phyloP scores from a whole-genome alignment of 495 filamentous ascomycete genomes.

The Aspergillus conjunctus region DNA sequence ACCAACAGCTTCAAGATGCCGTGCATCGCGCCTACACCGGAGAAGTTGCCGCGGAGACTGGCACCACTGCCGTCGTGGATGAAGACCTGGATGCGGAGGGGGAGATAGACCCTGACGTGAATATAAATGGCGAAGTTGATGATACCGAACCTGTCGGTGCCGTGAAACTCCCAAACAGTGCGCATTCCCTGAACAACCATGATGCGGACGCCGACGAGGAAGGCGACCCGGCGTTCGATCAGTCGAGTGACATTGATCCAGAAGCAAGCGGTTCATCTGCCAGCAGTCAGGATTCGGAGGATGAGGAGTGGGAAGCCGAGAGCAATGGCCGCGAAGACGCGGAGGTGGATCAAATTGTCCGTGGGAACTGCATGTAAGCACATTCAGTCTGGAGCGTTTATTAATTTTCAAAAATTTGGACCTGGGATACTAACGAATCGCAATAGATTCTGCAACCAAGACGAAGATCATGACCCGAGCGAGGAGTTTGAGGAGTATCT shows the following conservation, averaged over 20 bases:
- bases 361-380: slow-evolving; percentile 68
- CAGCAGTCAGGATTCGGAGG: slow-evolving; percentile 68
- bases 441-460: slow-evolving; percentile 70
- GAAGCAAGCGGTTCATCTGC: slow-evolving; percentile 56
- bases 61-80: slow-evolving; percentile 29
- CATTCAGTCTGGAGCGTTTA: slow-evolving; percentile 4
- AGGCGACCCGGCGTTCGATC: slow-evolving; percentile 45
- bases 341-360: slow-evolving; percentile 64
- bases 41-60: slow-evolving; percentile 47
- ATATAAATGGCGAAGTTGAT: slow-evolving; percentile 44
- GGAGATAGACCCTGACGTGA: slow-evolving; percentile 25
- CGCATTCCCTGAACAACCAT: slow-evolving; percentile 47
- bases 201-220: slow-evolving; percentile 49
- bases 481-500: slow-evolving; percentile 88
- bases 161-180: slow-evolving; percentile 64
- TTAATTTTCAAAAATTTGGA: slow-evolving; percentile 15
- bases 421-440: slow-evolving; percentile 27
- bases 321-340: slow-evolving; percentile 65
- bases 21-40: slow-evolving; percentile 57
- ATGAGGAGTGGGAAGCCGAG: slow-evolving; percentile 67
- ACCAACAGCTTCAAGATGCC: slow-evolving; percentile 51
- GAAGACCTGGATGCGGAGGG: slow-evolving; percentile 42
- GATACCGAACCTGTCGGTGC: slow-evolving; percentile 69
- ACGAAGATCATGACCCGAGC: slow-evolving; percentile 83
- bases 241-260: slow-evolving; percentile 43